Percentiles rank a stretch among this genome's conserved stretches.
Evolutionary conservation across 129 eudicot species (phyloP).

Genomic region (Sambucus nigra): DNA sequence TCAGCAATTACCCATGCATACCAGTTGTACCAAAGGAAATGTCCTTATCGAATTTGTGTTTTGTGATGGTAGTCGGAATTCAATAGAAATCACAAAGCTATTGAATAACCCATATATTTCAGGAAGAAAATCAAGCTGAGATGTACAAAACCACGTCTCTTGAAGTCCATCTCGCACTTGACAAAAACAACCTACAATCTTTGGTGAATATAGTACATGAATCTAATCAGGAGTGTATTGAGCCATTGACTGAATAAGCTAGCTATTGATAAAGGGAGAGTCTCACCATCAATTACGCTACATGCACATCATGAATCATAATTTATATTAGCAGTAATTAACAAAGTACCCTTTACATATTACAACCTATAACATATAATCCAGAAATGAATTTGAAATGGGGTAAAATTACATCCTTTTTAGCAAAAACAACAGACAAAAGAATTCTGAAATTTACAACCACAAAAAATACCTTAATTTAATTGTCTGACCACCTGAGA

Average conservation of each 20-base stretch:
- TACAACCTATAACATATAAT: not conserved
- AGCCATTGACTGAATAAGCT: too few species aligned
- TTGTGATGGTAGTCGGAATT: not conserved
- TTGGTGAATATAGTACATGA: not conserved
- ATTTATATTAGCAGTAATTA: too few species aligned
- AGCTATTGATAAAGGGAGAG: too few species aligned
- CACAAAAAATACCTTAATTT: conserved; percentile 53
- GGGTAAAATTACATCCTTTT: too few species aligned
- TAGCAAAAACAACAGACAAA: not conserved
- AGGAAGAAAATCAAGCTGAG: not conserved
- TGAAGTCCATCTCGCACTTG: not conserved
- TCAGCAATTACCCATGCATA: conserved; percentile 9
- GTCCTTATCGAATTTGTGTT: too few species aligned
- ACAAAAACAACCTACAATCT: not conserved
- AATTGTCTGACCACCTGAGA: conserved; percentile 49
- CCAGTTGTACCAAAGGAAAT: not conserved
- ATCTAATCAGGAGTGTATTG: not conserved
- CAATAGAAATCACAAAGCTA: too few species aligned
- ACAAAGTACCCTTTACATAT: not conserved
- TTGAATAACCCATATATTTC: not conserved
- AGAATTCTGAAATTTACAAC: not conserved
- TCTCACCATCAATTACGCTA: too few species aligned
- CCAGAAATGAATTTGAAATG: not conserved
- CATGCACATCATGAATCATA: too few species aligned
- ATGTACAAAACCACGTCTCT: not conserved